Percentiles rank a stretch among this genome's conserved stretches.
Conservation (phyloP, 2,329 filamentous ascomycete genomes). For the Nannizziopsis barbatae region DNA sequence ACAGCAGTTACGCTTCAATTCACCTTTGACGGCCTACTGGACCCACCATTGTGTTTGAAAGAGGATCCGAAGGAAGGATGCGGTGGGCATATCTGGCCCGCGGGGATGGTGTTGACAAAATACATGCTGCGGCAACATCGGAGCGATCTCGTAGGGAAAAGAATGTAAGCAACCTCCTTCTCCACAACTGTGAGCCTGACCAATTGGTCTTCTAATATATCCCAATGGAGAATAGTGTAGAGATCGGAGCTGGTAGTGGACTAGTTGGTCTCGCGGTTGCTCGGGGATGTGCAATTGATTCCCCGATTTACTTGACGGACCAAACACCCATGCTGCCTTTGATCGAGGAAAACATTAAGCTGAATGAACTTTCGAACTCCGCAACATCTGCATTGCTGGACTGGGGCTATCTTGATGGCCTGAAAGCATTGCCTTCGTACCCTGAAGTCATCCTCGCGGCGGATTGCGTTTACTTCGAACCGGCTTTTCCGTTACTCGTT, state of each 20-base stretch:
- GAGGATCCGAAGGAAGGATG: constrained; percentile 83
- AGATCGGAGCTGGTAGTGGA: constrained; percentile 84
- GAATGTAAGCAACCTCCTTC: constrained; percentile 47
- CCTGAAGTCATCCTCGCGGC: constrained; percentile 83
- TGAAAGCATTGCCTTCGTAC: constrained; percentile 34
- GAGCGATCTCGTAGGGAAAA: constrained; percentile 51
- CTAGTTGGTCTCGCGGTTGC: constrained; percentile 61
- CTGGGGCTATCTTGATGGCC: constrained; percentile 49
- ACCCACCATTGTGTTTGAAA: constrained; percentile 59
- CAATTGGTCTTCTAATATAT: neutral
- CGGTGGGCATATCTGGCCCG: constrained; percentile 89
- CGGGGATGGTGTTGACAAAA: constrained; percentile 75
- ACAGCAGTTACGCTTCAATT: constrained; percentile 41
- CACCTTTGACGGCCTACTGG: constrained; percentile 63
- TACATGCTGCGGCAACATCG: constrained; percentile 70
- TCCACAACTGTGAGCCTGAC: neutral
- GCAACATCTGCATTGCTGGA: constrained; percentile 64
- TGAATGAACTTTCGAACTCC: constrained; percentile 58
- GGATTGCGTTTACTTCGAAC: constrained; percentile 95
- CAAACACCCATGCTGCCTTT: constrained; percentile 73
- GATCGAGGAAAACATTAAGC: constrained; percentile 75
- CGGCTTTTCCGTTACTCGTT: constrained; percentile 79
- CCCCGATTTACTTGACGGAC: constrained; percentile 69
- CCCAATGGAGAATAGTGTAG: constrained; percentile 50
- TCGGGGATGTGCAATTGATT: constrained; percentile 42